Evolutionary conservation across 2,329 filamentous ascomycete species (phyloP).

Genomic region (Pyricularia pennisetigena): DNA sequence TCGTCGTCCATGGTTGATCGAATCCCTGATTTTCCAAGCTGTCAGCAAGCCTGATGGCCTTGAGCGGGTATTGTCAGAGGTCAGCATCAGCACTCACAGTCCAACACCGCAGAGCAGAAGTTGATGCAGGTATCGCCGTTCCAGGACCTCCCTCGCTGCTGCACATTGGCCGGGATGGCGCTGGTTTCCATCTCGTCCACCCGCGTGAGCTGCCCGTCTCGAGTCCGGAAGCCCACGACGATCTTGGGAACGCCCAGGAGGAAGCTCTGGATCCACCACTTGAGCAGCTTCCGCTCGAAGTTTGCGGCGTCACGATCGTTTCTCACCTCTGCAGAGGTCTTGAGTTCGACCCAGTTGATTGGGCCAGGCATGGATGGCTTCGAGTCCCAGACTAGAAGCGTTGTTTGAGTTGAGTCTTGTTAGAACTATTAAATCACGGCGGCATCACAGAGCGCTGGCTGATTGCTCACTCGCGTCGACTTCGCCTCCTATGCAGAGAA

Average conservation of each 20-base stretch:
- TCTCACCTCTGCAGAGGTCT: slow-evolving; percentile 69
- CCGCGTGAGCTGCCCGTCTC: slow-evolving; percentile 57
- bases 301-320: slow-evolving; percentile 58
- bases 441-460: slow-evolving; percentile 4
- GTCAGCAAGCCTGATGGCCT: background rate
- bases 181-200: slow-evolving; percentile 75
- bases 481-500: slow-evolving; percentile 79
- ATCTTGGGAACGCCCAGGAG: slow-evolving; percentile 87
- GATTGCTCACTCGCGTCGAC: slow-evolving; percentile 67
- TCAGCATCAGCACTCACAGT: slow-evolving; percentile 52
- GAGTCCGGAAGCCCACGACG: slow-evolving; percentile 77
- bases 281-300: slow-evolving; percentile 84
- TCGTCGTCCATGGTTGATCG: slow-evolving; percentile 54
- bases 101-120: slow-evolving; percentile 68
- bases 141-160: slow-evolving; percentile 61
- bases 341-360: slow-evolving; percentile 90
- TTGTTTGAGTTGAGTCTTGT: slow-evolving; percentile 5
- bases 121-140: slow-evolving; percentile 92
- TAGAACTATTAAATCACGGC: slow-evolving; percentile 2
- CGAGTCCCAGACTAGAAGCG: slow-evolving; percentile 61
- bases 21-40: slow-evolving; percentile 38
- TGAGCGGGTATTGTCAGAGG: background rate
- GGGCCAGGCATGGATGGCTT: slow-evolving; percentile 63
- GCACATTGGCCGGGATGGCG: slow-evolving; percentile 66
- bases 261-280: slow-evolving; percentile 96